Evolutionary conservation across 306 rosid species (phyloP).

Genomic region (Cercis canadensis): DNA sequence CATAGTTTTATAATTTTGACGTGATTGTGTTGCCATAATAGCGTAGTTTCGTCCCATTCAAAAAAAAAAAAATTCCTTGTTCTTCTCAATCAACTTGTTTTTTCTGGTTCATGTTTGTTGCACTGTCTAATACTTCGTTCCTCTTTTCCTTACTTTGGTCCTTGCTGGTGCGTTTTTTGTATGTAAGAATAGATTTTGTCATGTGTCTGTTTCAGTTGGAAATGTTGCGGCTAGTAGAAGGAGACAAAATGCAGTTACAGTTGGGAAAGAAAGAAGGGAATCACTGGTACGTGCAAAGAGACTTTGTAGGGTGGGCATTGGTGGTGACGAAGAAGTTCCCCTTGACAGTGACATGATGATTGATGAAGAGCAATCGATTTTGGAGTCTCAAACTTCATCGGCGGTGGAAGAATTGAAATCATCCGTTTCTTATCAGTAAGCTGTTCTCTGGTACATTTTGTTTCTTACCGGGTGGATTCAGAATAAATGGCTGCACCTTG

Average conservation of each 20-base stretch:
- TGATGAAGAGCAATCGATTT: constrained; percentile 75
- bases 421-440: constrained; percentile 73
- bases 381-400: constrained; percentile 80
- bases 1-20: background rate
- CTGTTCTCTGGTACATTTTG: constrained; percentile 22
- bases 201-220: constrained; percentile 62
- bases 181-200: constrained; percentile 18
- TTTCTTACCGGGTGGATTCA: background rate
- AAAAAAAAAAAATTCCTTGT: background rate
- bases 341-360: constrained; percentile 68
- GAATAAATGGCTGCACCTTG: background rate
- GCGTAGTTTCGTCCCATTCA: background rate
- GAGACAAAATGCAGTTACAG: constrained; percentile 70
- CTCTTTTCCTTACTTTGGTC: background rate
- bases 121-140: background rate
- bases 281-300: constrained; percentile 84
- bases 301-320: constrained; percentile 70
- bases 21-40: background rate
- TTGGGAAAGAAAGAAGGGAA: constrained; percentile 87
- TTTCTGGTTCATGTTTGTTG: background rate
- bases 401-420: constrained; percentile 82
- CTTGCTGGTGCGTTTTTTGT: constrained; percentile 3
- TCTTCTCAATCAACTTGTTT: background rate
- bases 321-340: constrained; percentile 40
- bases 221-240: constrained; percentile 72